Evolutionary conservation across 305 asterid genomes (phyloP).

Genomic region (Solanum hybrid): DNA sequence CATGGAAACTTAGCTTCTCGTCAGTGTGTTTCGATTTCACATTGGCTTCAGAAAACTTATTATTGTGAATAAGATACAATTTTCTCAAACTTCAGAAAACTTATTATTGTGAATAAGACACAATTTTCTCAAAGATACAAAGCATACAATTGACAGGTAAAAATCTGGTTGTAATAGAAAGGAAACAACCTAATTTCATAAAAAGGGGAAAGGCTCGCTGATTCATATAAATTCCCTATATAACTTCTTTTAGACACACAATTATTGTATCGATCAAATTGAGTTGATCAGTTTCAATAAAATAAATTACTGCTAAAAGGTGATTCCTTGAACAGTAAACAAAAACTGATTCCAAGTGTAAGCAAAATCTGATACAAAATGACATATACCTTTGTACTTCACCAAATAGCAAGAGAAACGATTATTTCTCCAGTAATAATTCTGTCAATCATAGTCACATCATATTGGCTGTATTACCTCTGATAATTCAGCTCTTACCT

Average conservation of each 20-base stretch:
- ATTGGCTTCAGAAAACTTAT: background rate
- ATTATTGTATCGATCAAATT: no score
- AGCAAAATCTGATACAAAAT: no score
- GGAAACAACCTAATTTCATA: background rate
- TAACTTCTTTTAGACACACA: background rate
- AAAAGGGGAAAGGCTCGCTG: background rate
- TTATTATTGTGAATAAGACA: background rate
- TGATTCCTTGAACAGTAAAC: background rate
- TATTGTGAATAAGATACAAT: background rate
- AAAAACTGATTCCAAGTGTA: background rate
- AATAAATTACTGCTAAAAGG: background rate
- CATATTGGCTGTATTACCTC: background rate
- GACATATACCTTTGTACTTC: background rate
- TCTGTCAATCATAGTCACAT: background rate
- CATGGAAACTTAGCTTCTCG: background rate
- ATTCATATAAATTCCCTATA: background rate
- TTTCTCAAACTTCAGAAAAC: background rate
- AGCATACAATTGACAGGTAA: background rate
- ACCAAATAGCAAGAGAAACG: background rate
- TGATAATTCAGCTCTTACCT: background rate
- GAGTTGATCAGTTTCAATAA: background rate
- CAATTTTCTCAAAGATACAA: background rate
- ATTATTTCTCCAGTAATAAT: background rate
- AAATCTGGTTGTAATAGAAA: background rate
- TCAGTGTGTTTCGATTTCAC: background rate